phyloP scores from a whole-genome alignment of 1,284 basidiomycete genomes.

The Malassezia caprae region DNA sequence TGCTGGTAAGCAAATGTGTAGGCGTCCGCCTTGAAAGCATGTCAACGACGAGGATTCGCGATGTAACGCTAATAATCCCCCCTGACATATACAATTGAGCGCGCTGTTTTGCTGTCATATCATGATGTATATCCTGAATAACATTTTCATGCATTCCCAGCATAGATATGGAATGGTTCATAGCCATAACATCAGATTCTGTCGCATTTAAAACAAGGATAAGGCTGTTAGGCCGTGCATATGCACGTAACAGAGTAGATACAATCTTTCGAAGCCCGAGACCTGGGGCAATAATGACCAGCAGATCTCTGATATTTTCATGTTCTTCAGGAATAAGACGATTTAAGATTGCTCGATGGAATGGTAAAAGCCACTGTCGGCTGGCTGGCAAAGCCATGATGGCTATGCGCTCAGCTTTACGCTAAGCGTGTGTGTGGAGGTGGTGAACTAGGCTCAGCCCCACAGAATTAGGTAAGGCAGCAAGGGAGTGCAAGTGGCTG shows the following conservation, averaged over 20 bases:
- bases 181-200: constrained; percentile 74
- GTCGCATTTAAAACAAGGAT: constrained; percentile 72
- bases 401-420: background rate
- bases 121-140: constrained; percentile 70
- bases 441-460: background rate
- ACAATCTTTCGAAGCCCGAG: constrained; percentile 40
- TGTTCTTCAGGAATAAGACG: constrained; percentile 36
- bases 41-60: constrained; percentile 85
- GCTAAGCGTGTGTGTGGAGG: background rate
- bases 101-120: constrained; percentile 64
- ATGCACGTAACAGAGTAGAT: constrained; percentile 57
- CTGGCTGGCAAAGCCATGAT: constrained; percentile 9
- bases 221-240: constrained; percentile 74
- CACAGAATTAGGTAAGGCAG: background rate
- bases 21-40: constrained; percentile 80
- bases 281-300: constrained; percentile 37
- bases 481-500: background rate
- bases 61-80: constrained; percentile 78
- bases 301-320: constrained; percentile 52
- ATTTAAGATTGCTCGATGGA: constrained; percentile 34
- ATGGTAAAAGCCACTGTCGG: constrained; percentile 30
- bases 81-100: constrained; percentile 36
- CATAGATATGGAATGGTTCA: constrained; percentile 82
- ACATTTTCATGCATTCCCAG: constrained; percentile 82
- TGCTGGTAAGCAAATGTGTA: constrained; percentile 71